A percentile compares a stretch with the other conserved stretches of the same genome.
These are phyloP conservation scores for Cryphonectria naterciae DNA, from an alignment of 2,329 filamentous ascomycete genomes.

Conservation along the genomic window DNA sequence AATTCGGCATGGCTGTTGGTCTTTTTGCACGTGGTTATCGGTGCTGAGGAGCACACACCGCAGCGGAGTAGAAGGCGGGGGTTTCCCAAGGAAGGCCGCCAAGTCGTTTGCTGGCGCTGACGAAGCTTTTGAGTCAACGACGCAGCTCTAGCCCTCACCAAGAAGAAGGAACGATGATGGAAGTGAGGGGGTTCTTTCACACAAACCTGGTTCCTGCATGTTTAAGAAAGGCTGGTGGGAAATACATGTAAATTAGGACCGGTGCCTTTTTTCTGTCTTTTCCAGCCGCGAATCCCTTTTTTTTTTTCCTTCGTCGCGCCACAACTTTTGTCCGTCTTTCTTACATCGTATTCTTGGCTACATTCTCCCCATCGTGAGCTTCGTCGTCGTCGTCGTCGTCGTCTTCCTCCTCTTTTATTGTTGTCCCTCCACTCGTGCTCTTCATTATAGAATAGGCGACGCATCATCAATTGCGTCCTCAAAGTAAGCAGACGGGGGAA, in stretches of 20 bases:
- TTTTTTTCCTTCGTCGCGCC: background rate
- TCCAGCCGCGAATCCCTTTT: background rate
- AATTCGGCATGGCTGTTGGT: slow-evolving; percentile 9
- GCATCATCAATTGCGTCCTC: slow-evolving; percentile 18
- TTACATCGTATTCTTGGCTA: background rate
- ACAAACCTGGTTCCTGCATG: background rate
- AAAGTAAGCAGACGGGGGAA: background rate
- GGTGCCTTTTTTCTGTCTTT: background rate
- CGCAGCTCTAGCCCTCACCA: slow-evolving; percentile 10
- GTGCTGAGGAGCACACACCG: background rate
- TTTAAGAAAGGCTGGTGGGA: background rate
- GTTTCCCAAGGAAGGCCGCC: background rate
- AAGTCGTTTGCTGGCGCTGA: slow-evolving; percentile 21
- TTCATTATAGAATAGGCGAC: background rate
- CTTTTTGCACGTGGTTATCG: background rate
- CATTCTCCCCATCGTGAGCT: background rate
- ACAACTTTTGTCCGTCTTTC: slow-evolving; percentile 14
- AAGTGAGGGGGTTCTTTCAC: background rate
- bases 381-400: slow-evolving; percentile 3
- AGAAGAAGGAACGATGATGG: background rate
- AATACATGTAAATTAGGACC: slow-evolving; percentile 22
- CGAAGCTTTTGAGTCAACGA: slow-evolving; percentile 17
- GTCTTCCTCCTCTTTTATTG: too few relatives aligned
- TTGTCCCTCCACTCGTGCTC: background rate
- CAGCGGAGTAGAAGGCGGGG: background rate